Percentiles rank a stretch among this genome's conserved stretches.
phyloP scores from a whole-genome alignment of 2,329 filamentous ascomycete species.

The Pestalotiopsis sp. region DNA sequence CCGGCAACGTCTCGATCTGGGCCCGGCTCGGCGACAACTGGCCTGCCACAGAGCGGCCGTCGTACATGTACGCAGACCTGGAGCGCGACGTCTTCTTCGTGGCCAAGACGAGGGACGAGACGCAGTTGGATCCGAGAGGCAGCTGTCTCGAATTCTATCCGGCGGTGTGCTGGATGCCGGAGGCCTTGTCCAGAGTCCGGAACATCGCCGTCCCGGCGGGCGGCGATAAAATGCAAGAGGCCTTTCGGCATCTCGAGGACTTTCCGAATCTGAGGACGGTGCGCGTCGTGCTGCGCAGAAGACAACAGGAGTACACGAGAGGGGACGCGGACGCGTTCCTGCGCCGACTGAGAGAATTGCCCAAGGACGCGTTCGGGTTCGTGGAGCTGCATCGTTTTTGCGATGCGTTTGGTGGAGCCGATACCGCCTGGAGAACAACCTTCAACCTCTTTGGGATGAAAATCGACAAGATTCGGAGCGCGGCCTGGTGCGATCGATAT shows the following conservation, averaged over 20 bases:
- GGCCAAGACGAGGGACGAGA: not conserved
- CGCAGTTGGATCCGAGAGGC: not conserved
- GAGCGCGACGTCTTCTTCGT: not conserved
- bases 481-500: too few species aligned
- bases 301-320: not conserved
- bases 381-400: not conserved
- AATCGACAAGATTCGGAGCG: too few species aligned
- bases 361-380: not conserved
- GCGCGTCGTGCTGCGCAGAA: not conserved
- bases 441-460: too few species aligned
- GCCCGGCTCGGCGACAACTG: not conserved
- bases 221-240: not conserved
- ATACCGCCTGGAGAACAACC: not conserved
- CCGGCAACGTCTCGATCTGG: not conserved
- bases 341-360: not conserved
- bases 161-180: not conserved
- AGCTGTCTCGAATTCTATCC: not conserved
- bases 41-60: not conserved
- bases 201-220: not conserved
- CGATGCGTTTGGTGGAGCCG: too few species aligned
- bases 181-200: not conserved
- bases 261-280: not conserved
- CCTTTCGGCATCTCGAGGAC: not conserved
- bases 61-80: not conserved
- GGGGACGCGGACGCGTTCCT: too few species aligned